Conservation (phyloP, 352 stramenopile species). For the Hyaloperonospora brassicae region DNA sequence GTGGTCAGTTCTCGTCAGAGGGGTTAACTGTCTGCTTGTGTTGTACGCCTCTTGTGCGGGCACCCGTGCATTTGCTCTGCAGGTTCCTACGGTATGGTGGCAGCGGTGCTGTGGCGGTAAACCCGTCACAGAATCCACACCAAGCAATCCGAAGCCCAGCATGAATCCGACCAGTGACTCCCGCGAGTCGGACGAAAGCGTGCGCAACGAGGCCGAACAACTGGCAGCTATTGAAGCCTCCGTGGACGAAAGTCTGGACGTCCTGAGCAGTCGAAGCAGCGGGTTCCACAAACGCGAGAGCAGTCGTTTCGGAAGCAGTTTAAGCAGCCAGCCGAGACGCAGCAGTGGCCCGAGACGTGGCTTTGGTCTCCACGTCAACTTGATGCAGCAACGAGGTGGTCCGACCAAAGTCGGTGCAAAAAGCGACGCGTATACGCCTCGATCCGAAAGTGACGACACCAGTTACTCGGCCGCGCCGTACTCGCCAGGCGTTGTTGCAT, state of each 20-base stretch:
- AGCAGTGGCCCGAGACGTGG: slow-evolving; percentile 30
- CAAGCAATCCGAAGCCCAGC: slow-evolving; percentile 30
- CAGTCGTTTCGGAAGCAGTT: slow-evolving; percentile 29
- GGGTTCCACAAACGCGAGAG: slow-evolving; percentile 41
- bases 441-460: slow-evolving; percentile 31
- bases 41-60: slow-evolving; percentile 9
- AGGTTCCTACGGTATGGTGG: slow-evolving; percentile 30
- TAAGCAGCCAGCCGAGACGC: slow-evolving; percentile 22
- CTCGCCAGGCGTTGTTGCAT: slow-evolving; percentile 30
- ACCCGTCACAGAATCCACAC: slow-evolving; percentile 3
- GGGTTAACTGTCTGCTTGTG: neutral
- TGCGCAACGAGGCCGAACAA: slow-evolving; percentile 59
- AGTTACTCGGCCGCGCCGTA: slow-evolving; percentile 47
- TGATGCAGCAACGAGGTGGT: slow-evolving; percentile 26
- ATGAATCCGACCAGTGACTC: slow-evolving; percentile 51
- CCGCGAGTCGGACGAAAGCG: slow-evolving; percentile 38
- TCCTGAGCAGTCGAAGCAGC: slow-evolving; percentile 62
- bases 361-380: slow-evolving; percentile 57
- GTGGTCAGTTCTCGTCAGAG: neutral
- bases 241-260: slow-evolving; percentile 72
- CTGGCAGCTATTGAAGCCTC: slow-evolving; percentile 63
- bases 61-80: slow-evolving; percentile 5
- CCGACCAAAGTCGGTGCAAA: slow-evolving; percentile 11
- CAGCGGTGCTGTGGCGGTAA: slow-evolving; percentile 23
- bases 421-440: slow-evolving; percentile 25